Evolutionary conservation across 1,284 basidiomycete species (phyloP).

Genomic region (Pyrrhoderma noxium): DNA sequence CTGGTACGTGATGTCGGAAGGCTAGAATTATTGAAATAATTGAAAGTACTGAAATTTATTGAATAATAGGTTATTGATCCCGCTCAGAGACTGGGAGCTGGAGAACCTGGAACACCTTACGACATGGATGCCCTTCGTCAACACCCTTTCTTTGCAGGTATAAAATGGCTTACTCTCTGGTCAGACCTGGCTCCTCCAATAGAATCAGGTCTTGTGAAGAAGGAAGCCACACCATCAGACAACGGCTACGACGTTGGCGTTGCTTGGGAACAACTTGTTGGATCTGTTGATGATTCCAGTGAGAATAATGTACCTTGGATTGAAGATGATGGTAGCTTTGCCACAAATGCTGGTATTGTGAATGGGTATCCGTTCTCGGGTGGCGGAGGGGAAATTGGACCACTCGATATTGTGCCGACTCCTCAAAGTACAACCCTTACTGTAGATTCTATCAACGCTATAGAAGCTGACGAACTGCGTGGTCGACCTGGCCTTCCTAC

Average conservation of each 20-base stretch:
- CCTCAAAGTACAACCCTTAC: not conserved
- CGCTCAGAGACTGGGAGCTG: slow-evolving; percentile 58
- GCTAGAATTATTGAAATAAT: slow-evolving; percentile 5
- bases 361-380: slow-evolving; percentile 16
- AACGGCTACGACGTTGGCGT: slow-evolving; percentile 40
- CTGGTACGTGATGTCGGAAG: slow-evolving; percentile 40
- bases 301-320: slow-evolving; percentile 31
- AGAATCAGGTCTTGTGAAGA: slow-evolving; percentile 48
- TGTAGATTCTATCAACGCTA: not conserved
- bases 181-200: slow-evolving; percentile 46
- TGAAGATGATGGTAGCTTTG: slow-evolving; percentile 19
- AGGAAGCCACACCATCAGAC: slow-evolving; percentile 31
- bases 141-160: slow-evolving; percentile 69
- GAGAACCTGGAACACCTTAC: slow-evolving; percentile 38
- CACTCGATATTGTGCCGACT: slow-evolving; percentile 21
- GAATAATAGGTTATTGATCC: slow-evolving; percentile 60
- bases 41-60: slow-evolving; percentile 9
- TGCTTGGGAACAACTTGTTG: slow-evolving; percentile 47
- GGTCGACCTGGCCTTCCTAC: slow-evolving; percentile 11
- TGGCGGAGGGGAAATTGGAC: slow-evolving; percentile 26
- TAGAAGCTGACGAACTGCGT: slow-evolving; percentile 2
- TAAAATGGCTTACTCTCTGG: slow-evolving; percentile 77
- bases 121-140: slow-evolving; percentile 55
- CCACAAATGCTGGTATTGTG: not conserved
- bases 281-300: slow-evolving; percentile 26